phyloP scores from a whole-genome alignment of 1,284 basidiomycete genomes.

The Ganoderma resinaceum region DNA sequence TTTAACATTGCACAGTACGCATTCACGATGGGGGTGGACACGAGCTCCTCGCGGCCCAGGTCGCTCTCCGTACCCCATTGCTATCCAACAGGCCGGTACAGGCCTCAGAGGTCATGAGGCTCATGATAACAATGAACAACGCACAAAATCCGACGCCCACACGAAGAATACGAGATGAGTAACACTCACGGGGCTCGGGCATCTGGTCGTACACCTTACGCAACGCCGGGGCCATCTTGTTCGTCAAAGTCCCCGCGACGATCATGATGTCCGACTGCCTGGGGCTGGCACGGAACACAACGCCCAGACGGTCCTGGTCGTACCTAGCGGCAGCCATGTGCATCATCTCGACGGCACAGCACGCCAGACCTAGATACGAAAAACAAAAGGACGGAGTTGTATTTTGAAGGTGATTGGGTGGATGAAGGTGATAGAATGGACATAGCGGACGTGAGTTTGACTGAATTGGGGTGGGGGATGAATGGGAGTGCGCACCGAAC shows the following conservation, averaged over 20 bases:
- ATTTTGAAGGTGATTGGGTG: neutral
- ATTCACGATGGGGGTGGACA: neutral
- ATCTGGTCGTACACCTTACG: conserved; percentile 97
- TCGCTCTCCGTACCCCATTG: neutral
- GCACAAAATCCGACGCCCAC: conserved; percentile 8
- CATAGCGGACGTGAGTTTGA: conserved; percentile 15
- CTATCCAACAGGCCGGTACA: neutral
- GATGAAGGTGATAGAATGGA: neutral
- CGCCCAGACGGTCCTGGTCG: conserved; percentile 97
- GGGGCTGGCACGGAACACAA: conserved; percentile 98
- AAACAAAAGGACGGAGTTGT: neutral
- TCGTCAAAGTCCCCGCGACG: conserved; percentile 98
- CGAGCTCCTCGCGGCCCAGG: neutral
- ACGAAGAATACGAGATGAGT: conserved; percentile 20
- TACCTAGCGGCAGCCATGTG: conserved; percentile 99
- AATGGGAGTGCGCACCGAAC: conserved; percentile 65
- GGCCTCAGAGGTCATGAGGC: neutral
- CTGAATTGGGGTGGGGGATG: conserved; percentile 12
- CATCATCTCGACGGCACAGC: conserved; percentile 99
- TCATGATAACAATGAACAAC: neutral
- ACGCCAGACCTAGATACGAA: conserved; percentile 80
- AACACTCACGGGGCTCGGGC: conserved; percentile 83
- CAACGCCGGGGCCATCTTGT: conserved; percentile 99
- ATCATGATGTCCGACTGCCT: conserved; percentile 99
- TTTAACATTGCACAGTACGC: neutral